Percentiles rank a stretch among this genome's conserved stretches.
These are phyloP conservation scores for Sphaerostilbella broomeana DNA, from an alignment of 2,329 filamentous ascomycete genomes.

Conservation along the genomic window DNA sequence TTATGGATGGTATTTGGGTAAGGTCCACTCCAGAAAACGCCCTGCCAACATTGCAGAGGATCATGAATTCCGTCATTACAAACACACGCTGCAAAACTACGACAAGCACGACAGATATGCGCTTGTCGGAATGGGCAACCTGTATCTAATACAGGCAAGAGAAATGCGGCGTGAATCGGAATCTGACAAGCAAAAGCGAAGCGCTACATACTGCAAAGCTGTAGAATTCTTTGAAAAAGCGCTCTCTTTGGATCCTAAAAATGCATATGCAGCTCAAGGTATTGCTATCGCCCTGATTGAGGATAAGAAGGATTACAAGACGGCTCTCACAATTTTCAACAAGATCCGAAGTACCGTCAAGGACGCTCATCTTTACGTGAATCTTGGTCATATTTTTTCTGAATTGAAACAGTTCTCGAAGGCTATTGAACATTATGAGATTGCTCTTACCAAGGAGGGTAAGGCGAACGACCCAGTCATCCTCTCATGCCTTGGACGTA, in stretches of 20 bases:
- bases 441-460: slow-evolving; percentile 70
- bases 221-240: slow-evolving; percentile 99
- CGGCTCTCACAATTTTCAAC: slow-evolving; percentile 78
- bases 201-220: slow-evolving; percentile 78
- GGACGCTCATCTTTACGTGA: slow-evolving; percentile 83
- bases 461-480: slow-evolving; percentile 68
- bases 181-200: slow-evolving; percentile 82
- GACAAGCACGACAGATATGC: slow-evolving; percentile 99
- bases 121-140: slow-evolving; percentile 91
- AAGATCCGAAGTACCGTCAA: slow-evolving; percentile 86
- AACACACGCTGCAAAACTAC: slow-evolving; percentile 86
- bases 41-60: slow-evolving; percentile 79
- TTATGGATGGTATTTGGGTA: slow-evolving; percentile 93
- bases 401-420: slow-evolving; percentile 86
- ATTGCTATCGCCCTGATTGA: slow-evolving; percentile 91
- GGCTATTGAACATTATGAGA: slow-evolving; percentile 92
- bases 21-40: slow-evolving; percentile 70
- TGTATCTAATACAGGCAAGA: slow-evolving; percentile 77
- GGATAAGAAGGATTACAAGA: slow-evolving; percentile 82
- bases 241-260: slow-evolving; percentile 86
- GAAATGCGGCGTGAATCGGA: slow-evolving; percentile 93
- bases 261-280: slow-evolving; percentile 93
- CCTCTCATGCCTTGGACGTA: slow-evolving; percentile 77
- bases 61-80: slow-evolving; percentile 87
- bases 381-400: slow-evolving; percentile 86